Conservation (phyloP, 176 grass and related monocot genomes). For the Aegilops longissima region DNA sequence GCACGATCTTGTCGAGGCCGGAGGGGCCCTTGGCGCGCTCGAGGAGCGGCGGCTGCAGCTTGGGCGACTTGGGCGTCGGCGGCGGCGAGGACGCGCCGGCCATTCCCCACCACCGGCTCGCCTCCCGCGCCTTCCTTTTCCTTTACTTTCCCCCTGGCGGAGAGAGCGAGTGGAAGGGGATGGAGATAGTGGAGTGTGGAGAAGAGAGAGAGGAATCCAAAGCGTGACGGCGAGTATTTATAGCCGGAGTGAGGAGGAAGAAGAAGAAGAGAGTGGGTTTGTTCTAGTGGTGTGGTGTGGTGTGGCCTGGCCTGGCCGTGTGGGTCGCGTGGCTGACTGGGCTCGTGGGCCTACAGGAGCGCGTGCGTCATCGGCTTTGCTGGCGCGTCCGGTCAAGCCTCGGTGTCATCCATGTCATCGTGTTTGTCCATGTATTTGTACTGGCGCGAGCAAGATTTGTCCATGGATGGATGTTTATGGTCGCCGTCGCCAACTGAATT, state of each 20-base stretch:
- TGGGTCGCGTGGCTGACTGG: no score
- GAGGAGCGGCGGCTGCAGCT: slow-evolving; percentile 21
- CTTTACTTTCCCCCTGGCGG: background rate
- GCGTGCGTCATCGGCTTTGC: background rate
- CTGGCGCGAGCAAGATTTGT: background rate
- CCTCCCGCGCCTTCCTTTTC: background rate
- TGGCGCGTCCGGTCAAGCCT: slow-evolving; percentile 10
- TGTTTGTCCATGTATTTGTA: background rate
- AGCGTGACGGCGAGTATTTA: slow-evolving; percentile 14
- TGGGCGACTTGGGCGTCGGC: slow-evolving; percentile 9
- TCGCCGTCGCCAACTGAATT: background rate
- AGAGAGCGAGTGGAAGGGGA: background rate
- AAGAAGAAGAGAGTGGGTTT: background rate
- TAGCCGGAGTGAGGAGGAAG: slow-evolving; percentile 28
- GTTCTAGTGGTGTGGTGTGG: background rate
- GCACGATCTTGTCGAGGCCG: slow-evolving; percentile 55
- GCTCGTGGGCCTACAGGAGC: no score
- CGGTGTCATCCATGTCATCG: background rate
- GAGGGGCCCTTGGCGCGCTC: slow-evolving; percentile 39
- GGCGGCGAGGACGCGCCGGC: slow-evolving; percentile 27
- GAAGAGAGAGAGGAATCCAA: slow-evolving; percentile 5
- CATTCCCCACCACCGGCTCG: background rate
- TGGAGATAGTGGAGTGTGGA: background rate
- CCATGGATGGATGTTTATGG: background rate
- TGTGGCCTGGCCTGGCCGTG: background rate